Evolutionary conservation across 208 protist genomes (phyloP), one percentile per base, ranked within the genome.

Genomic region (Tritrichomonas musculus): DNA sequence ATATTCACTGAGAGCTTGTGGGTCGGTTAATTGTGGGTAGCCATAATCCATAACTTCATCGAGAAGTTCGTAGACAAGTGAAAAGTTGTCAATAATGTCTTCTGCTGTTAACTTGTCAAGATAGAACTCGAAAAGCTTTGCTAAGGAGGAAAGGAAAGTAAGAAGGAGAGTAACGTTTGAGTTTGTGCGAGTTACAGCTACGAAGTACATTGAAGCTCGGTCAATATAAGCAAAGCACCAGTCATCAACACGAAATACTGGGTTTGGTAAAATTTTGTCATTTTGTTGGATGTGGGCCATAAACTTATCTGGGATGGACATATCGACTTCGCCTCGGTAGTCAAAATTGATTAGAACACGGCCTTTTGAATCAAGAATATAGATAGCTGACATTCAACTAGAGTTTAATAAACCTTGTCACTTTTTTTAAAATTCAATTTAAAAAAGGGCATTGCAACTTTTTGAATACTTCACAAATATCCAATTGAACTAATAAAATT

Each of bases 41-140:
- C 97, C 97, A 95, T 97, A 98, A 93, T 98, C 97, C 96, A 98
- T 98, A 95, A 98, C 98, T 94, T 98, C 97, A 93, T 98, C 97
- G 30, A 98, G 94, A 1, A 98, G 95, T 94, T 98, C 97, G 94
- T 98, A 98, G 36, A 98, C 97, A 27, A 98, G 95, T 14, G 98
- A 97, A 96, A 98, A 98, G 94, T 98, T 98, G 94, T 98, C 97
- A 44, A 96, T 93, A 53, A 98, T 97, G 75, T 93, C 95, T 92
- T 98, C 97, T 92, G 97, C 96, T 92, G 97, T 94, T 9, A 97
- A 73, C 82, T 69, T 97, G 95, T 88, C 93, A 22, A 80, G 41
- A 57, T 94, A 82, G 13, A 36, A 8, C 93, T 94, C 93, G 47
- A 92, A 92, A 17, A 95, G 96, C 49, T 96, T 94, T 27, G 98